These are phyloP conservation scores for Diaporthe sp. DNA, from an alignment of 2,329 filamentous ascomycete species.

Conservation along the genomic window DNA sequence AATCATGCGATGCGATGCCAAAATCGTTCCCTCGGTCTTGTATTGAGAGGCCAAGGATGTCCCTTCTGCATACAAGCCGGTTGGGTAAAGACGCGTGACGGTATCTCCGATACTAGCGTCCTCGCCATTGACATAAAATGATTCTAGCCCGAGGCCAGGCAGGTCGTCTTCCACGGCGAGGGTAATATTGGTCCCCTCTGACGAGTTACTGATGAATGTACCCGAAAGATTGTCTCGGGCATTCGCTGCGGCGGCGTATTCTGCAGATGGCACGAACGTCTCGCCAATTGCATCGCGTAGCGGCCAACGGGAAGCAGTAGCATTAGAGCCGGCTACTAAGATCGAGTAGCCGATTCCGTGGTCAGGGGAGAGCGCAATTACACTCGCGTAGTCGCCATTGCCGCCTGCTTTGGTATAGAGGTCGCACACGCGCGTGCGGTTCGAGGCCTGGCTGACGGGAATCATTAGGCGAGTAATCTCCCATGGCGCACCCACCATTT, in stretches of 20 bases:
- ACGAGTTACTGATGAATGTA: not conserved
- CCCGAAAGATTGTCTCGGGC: not conserved
- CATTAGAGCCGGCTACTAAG: not conserved
- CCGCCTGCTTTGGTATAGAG: not conserved
- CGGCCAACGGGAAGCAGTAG: not conserved
- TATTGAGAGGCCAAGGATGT: not conserved
- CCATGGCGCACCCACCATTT: not conserved
- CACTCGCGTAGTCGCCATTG: not conserved
- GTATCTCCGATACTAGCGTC: not conserved
- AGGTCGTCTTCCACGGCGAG: not conserved
- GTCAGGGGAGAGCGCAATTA: not conserved
- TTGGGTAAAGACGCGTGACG: not conserved
- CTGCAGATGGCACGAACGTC: not conserved
- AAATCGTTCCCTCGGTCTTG: not conserved
- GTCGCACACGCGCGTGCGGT: not conserved
- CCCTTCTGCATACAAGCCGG: not conserved
- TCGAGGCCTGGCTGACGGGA: not conserved
- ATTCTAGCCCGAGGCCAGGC: not conserved
- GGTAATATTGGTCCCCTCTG: not conserved
- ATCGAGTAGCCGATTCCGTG: not conserved
- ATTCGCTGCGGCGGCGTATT: not conserved
- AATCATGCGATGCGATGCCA: not conserved
- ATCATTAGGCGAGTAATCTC: constrained; percentile 7
- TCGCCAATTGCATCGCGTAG: not conserved
- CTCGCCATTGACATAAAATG: not conserved